Evolutionary conservation across 2,329 filamentous ascomycete species (phyloP).

Genomic region (Knufia petricola): DNA sequence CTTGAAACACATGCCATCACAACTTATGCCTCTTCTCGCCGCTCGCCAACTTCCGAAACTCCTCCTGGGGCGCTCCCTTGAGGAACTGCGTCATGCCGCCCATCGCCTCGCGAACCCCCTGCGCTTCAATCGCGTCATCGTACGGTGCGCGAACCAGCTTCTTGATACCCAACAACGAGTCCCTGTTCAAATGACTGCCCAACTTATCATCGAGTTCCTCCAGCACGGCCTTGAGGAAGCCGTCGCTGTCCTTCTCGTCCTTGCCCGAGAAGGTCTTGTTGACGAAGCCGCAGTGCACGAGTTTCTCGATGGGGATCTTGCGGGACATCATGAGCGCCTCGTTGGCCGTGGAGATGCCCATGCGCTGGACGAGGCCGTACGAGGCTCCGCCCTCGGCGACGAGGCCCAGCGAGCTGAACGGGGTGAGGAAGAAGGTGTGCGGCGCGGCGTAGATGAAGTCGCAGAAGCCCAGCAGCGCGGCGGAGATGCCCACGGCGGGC

Average conservation of each 20-base stretch:
- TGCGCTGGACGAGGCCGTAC: constrained; percentile 64
- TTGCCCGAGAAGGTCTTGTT: constrained; percentile 66
- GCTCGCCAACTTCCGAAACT: constrained; percentile 74
- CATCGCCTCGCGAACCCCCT: constrained; percentile 79
- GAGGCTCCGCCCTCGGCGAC: constrained; percentile 82
- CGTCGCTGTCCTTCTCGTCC: constrained; percentile 51
- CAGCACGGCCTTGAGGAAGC: constrained; percentile 63
- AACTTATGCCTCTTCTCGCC: constrained; percentile 94
- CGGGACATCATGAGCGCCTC: constrained; percentile 90
- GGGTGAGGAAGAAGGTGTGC: constrained; percentile 75
- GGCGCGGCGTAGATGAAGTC: constrained; percentile 89
- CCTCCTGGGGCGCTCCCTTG: constrained; percentile 70
- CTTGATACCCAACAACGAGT: constrained; percentile 77
- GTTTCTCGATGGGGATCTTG: constrained; percentile 61
- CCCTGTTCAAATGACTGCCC: constrained; percentile 67
- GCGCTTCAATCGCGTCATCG: constrained; percentile 59
- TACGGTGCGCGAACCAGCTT: constrained; percentile 66
- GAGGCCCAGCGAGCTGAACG: constrained; percentile 80
- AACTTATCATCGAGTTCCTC: constrained; percentile 71
- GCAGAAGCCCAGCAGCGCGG: constrained; percentile 69
- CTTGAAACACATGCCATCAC: no score
- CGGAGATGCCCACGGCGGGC: constrained; percentile 77
- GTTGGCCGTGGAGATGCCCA: constrained; percentile 75
- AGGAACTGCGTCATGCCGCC: constrained; percentile 73
- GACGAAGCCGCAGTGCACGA: constrained; percentile 69